A percentile compares a stretch with the other conserved stretches of the same genome.
phyloP scores from a whole-genome alignment of 1,139 yeast species.

The Diutina scorzettiae region DNA sequence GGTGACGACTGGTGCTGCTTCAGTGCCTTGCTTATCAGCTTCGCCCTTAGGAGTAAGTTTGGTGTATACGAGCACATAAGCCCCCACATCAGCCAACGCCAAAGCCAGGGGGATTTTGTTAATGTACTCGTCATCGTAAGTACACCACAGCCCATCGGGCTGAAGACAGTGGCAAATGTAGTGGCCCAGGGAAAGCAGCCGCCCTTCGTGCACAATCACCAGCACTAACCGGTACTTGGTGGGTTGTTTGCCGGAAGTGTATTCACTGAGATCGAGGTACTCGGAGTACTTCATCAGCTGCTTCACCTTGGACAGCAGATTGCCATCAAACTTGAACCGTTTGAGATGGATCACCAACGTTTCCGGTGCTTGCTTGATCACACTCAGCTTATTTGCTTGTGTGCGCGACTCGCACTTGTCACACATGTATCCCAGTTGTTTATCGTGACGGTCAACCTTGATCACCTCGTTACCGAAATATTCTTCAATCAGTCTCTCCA shows the following conservation, averaged over 20 bases:
- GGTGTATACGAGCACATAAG: constrained; percentile 79
- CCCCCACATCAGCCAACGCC: constrained; percentile 75
- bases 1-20: neutral
- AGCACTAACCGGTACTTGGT: constrained; percentile 59
- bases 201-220: constrained; percentile 89
- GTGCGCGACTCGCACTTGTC: constrained; percentile 74
- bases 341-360: constrained; percentile 78
- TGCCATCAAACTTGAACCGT: constrained; percentile 79
- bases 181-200: constrained; percentile 88
- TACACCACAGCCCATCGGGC: constrained; percentile 86
- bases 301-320: constrained; percentile 69
- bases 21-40: constrained; percentile 7
- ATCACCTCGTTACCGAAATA: constrained; percentile 74
- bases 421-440: constrained; percentile 64
- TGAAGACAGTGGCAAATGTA: constrained; percentile 85
- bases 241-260: constrained; percentile 34
- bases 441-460: constrained; percentile 50
- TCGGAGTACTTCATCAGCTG: constrained; percentile 76
- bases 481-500: constrained; percentile 31
- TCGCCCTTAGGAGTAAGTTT: constrained; percentile 43
- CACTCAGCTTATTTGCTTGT: constrained; percentile 63
- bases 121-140: constrained; percentile 87
- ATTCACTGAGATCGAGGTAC: constrained; percentile 59
- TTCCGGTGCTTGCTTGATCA: constrained; percentile 78
- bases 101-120: constrained; percentile 60